Evolutionary conservation across 805 yeast genomes (phyloP).

Genomic region (Metschnikowia lachancei): DNA sequence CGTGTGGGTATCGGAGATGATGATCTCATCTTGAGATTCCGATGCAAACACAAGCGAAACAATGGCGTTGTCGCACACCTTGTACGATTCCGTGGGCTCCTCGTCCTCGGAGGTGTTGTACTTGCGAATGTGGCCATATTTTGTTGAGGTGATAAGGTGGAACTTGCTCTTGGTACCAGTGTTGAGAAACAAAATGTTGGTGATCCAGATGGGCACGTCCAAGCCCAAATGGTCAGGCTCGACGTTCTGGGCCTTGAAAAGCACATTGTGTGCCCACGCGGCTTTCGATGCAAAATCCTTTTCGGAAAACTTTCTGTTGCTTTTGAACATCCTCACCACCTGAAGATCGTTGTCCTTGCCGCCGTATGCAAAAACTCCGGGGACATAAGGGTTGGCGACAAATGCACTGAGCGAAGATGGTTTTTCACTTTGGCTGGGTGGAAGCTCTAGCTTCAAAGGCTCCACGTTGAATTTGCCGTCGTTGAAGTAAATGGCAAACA

Average conservation of each 20-base stretch:
- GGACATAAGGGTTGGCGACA: conserved; percentile 45
- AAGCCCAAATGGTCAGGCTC: conserved; percentile 73
- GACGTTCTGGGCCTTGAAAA: conserved; percentile 81
- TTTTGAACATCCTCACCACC: conserved; percentile 39
- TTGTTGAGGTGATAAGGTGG: conserved; percentile 63
- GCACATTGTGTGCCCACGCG: conserved; percentile 20
- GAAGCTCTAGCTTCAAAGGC: conserved; percentile 28
- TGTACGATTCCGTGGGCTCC: conserved; percentile 60
- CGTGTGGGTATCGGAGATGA: conserved; percentile 72
- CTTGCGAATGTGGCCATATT: conserved; percentile 69
- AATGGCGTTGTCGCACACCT: conserved; percentile 55
- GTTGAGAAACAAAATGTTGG: conserved; percentile 49
- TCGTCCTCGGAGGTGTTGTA: conserved; percentile 69
- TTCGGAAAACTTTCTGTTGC: conserved; percentile 17
- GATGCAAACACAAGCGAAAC: conserved; percentile 40
- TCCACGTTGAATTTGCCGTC: conserved; percentile 28
- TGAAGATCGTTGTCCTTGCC: conserved; percentile 80
- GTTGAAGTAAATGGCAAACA: conserved; percentile 39
- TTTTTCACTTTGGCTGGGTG: conserved; percentile 7
- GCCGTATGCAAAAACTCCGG: conserved; percentile 69
- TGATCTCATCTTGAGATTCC: conserved; percentile 36
- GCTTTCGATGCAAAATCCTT: conserved; percentile 18
- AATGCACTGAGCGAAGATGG: conserved; percentile 45
- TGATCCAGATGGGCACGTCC: conserved; percentile 79
- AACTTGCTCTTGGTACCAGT: conserved; percentile 37